phyloP scores from a whole-genome alignment of 495 filamentous ascomycete species.

The Opeltia flavorubescens region DNA sequence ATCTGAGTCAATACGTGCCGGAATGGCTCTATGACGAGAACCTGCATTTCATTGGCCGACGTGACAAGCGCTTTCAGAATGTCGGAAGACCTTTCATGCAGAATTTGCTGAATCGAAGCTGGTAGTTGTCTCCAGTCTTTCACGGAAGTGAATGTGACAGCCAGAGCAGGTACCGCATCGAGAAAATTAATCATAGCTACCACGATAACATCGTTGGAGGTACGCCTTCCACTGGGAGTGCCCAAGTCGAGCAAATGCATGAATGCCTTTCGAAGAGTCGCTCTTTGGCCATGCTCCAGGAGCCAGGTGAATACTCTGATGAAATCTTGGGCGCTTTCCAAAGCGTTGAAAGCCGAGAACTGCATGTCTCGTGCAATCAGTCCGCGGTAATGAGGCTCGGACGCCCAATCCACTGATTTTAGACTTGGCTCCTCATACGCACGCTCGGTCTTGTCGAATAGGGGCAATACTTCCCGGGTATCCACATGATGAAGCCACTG shows the following conservation, averaged over 20 bases:
- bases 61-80: constrained; percentile 22
- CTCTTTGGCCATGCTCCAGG: constrained; percentile 16
- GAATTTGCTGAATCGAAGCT: background rate
- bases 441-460: constrained; percentile 27
- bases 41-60: constrained; percentile 19
- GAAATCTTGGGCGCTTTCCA: constrained; percentile 13
- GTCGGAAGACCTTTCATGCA: background rate
- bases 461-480: constrained; percentile 27
- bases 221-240: background rate
- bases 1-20: constrained; percentile 20
- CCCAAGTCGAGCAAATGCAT: background rate
- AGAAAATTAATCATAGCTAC: background rate
- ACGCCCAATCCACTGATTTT: constrained; percentile 19
- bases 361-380: constrained; percentile 20
- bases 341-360: constrained; percentile 14
- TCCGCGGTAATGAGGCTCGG: constrained; percentile 15
- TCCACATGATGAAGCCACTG: constrained; percentile 34
- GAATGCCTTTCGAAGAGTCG: constrained; percentile 3
- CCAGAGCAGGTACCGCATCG: background rate
- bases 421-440: constrained; percentile 27
- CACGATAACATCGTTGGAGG: background rate
- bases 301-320: constrained; percentile 20
- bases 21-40: constrained; percentile 28
- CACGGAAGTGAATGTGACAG: background rate
- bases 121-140: background rate